Percentiles rank a stretch among this genome's conserved stretches.
phyloP scores from a whole-genome alignment of 352 stramenopile genomes.

The Phytophthora litchii region DNA sequence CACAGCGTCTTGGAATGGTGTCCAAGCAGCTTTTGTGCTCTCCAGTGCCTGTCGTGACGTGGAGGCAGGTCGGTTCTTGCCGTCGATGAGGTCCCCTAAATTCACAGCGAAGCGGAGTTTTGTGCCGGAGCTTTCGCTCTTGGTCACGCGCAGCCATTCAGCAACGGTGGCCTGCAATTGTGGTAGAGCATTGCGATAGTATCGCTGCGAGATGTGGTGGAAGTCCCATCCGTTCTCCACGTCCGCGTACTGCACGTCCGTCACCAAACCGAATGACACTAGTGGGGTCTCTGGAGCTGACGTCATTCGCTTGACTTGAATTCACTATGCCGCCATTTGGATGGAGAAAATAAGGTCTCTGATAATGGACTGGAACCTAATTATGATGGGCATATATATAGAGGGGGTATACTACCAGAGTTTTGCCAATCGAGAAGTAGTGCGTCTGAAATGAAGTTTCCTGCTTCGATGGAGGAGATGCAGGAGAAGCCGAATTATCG shows the following conservation, averaged over 20 bases:
- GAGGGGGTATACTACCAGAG: not conserved
- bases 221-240: slow-evolving; percentile 85
- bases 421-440: not conserved
- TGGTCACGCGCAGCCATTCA: slow-evolving; percentile 56
- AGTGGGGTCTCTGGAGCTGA: slow-evolving; percentile 32
- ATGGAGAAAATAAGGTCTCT: slow-evolving; percentile 18
- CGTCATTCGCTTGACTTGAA: slow-evolving; percentile 15
- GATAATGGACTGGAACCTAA: not conserved
- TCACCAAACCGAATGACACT: slow-evolving; percentile 68
- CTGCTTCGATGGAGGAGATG: slow-evolving; percentile 22
- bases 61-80: slow-evolving; percentile 63
- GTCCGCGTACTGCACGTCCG: slow-evolving; percentile 86
- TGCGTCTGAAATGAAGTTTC: slow-evolving; percentile 21
- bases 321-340: slow-evolving; percentile 19
- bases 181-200: slow-evolving; percentile 70
- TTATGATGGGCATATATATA: not conserved
- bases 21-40: slow-evolving; percentile 44
- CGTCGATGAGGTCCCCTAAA: slow-evolving; percentile 83
- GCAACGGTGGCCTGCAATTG: slow-evolving; percentile 49
- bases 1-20: slow-evolving; percentile 46
- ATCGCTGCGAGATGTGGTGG: slow-evolving; percentile 60
- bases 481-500: slow-evolving; percentile 58
- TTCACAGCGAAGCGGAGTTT: slow-evolving; percentile 73
- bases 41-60: slow-evolving; percentile 56
- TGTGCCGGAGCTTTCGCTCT: slow-evolving; percentile 13